Conservation (phyloP, 768 basidiomycete species). For the Naganishia vaughanmartiniae region DNA sequence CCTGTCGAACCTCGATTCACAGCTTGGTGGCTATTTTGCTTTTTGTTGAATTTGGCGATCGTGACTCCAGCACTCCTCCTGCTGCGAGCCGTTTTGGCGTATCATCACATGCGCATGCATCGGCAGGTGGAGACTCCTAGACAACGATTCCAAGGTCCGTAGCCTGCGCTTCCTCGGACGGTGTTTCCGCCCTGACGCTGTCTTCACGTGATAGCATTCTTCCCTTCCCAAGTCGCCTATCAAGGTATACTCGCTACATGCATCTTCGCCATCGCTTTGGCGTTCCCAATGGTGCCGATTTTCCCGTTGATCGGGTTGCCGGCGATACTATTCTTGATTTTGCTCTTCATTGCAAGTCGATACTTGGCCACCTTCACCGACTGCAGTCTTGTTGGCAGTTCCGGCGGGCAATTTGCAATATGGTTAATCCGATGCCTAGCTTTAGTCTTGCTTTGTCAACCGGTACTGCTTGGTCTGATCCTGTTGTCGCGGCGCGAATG, state of each 20-base stretch:
- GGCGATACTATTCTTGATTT: slow-evolving; percentile 63
- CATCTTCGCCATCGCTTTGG: slow-evolving; percentile 67
- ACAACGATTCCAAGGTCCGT: slow-evolving; percentile 71
- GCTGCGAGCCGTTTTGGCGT: slow-evolving; percentile 68
- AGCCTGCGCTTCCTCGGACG: neutral
- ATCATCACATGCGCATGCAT: slow-evolving; percentile 61
- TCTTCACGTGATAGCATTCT: slow-evolving; percentile 58
- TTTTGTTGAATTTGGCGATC: slow-evolving; percentile 64
- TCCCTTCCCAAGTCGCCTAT: slow-evolving; percentile 69
- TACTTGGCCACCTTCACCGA: slow-evolving; percentile 76
- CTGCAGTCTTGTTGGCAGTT: slow-evolving; percentile 64
- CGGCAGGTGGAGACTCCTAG: slow-evolving; percentile 68
- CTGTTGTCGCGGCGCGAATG: slow-evolving; percentile 66
- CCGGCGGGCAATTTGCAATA: slow-evolving; percentile 70
- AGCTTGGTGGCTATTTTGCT: slow-evolving; percentile 44
- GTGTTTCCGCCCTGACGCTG: slow-evolving; percentile 15
- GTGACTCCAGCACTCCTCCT: slow-evolving; percentile 69
- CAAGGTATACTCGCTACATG: slow-evolving; percentile 66
- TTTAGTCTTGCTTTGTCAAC: slow-evolving; percentile 69
- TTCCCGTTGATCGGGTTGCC: slow-evolving; percentile 75
- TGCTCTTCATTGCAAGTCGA: slow-evolving; percentile 61
- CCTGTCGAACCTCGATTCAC: neutral
- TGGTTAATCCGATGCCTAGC: slow-evolving; percentile 73
- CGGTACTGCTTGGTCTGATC: slow-evolving; percentile 70
- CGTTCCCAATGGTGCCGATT: slow-evolving; percentile 68